Evolutionary conservation across 2,329 filamentous ascomycete genomes (phyloP).

Genomic region (Coniochaeta sp.): DNA sequence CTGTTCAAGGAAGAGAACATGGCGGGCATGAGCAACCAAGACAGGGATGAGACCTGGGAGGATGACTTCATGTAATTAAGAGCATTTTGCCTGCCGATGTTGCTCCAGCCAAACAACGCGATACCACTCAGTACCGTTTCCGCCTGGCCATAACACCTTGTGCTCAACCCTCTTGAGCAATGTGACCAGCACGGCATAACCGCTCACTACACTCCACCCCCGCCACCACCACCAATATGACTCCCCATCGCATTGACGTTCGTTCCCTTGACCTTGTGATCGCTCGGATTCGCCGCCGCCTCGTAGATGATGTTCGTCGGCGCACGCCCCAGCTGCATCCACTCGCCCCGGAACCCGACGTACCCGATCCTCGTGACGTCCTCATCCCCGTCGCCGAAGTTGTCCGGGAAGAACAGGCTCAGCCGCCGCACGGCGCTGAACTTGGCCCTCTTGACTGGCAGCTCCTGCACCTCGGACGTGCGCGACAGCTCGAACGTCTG

Average conservation of each 20-base stretch:
- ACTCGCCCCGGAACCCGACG: constrained; percentile 89
- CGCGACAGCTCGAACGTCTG: constrained; percentile 74
- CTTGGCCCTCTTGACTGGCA: constrained; percentile 77
- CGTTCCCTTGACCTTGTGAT: constrained; percentile 66
- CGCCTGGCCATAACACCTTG: background rate
- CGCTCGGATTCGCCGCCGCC: constrained; percentile 82
- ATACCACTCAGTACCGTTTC: background rate
- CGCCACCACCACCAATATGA: constrained; percentile 33
- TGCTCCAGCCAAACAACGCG: no score
- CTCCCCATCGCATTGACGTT: constrained; percentile 47
- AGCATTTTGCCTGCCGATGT: background rate
- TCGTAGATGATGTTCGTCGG: constrained; percentile 87
- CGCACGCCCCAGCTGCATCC: constrained; percentile 77
- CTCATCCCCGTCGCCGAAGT: constrained; percentile 74
- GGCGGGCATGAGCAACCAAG: constrained; percentile 74
- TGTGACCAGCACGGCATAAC: no score
- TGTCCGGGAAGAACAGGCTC: constrained; percentile 85
- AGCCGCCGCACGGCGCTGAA: constrained; percentile 83
- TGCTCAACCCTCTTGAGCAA: no score
- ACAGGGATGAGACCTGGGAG: constrained; percentile 68
- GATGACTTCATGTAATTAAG: constrained; percentile 81
- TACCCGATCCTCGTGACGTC: constrained; percentile 76
- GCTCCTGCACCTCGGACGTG: constrained; percentile 76
- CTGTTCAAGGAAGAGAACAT: constrained; percentile 79
- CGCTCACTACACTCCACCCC: no score